Evolutionary conservation across 768 basidiomycete species (phyloP).

Genomic region (Pisolithus sp.): DNA sequence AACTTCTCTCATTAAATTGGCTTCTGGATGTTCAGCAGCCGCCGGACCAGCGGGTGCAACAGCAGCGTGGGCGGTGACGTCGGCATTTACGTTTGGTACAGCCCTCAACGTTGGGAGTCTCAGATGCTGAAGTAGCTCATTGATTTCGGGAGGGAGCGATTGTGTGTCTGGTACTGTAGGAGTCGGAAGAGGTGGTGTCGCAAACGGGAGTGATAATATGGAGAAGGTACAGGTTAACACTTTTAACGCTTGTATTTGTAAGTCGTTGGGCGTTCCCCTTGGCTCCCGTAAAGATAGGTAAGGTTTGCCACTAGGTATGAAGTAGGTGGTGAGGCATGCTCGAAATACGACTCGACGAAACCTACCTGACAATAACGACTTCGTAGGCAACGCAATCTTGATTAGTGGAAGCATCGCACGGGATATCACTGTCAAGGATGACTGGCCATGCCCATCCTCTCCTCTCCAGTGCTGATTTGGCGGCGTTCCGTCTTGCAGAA

Average conservation of each 20-base stretch:
- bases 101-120: conserved; percentile 50
- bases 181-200: conserved; percentile 22
- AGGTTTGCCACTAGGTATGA: conserved; percentile 23
- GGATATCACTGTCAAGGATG: conserved; percentile 34
- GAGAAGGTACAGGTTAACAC: conserved; percentile 37
- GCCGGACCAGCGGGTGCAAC: conserved; percentile 11
- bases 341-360: conserved; percentile 1
- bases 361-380: conserved; percentile 14
- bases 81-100: conserved; percentile 21
- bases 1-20: conserved; percentile 42
- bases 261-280: conserved; percentile 43
- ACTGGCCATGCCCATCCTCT: conserved; percentile 39
- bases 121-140: conserved; percentile 57
- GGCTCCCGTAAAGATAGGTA: conserved; percentile 49
- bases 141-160: conserved; percentile 46
- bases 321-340: conserved; percentile 3
- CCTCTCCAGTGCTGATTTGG: conserved; percentile 25
- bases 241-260: conserved; percentile 50
- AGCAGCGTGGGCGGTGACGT: conserved; percentile 14
- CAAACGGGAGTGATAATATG: conserved; percentile 50
- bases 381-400: conserved; percentile 29
- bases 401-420: conserved; percentile 11
- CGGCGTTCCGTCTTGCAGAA: conserved; percentile 10
- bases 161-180: conserved; percentile 19
- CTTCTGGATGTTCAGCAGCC: conserved; percentile 23